Base-by-base conservation (phyloP, 768 basidiomycete species). In the Sistotremastrum niveocremeum region DNA sequence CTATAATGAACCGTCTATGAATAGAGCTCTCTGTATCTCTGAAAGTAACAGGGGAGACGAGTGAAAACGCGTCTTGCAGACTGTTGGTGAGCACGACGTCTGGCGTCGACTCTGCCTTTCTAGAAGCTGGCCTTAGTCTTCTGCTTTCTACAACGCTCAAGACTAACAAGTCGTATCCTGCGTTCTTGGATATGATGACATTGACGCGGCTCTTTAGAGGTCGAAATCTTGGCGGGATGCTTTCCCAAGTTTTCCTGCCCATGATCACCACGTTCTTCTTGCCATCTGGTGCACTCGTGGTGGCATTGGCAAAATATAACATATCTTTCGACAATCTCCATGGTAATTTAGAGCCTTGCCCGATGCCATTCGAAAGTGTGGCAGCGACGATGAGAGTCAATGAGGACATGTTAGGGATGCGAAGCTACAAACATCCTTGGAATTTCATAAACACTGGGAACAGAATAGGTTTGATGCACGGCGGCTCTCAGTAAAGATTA, bases 211-310 rank as follows among this genome's bases (percentile, higher is more conserved):
- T 73, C 37, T 73, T 67, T 12, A 99, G 71, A 4, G 95, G 95
- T 51, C 84, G 71, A 64, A 83, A 85, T 60, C 79, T 85, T 12
- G 57, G 52, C 6, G 95, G 94, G 46, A 99, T 97, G 59, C 87
- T 87, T 65, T 97, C 90, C 95, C 95, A 99, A 9, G 91, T 94
- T 57, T 86, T 90, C 46, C 94, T 73, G 8, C 95, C 95, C 94
- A 99, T 97, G 46, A 97, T 66, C 12, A 97, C 81, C 1, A 74
- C 77, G 62, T 97, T 98, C 48, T 59, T 65, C 39, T 56, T 59
- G 5, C 68, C 72, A 35, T 69, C 62, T 5, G 79, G 76, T 33
- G 78, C 74, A 36, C 60, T 65, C 5, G 76, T 74, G 33, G 86
- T 86, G 59, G 82, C 79, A 45, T 74, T 71, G n/a, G 81, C 79